phyloP scores from a whole-genome alignment of 1,284 basidiomycete species.

The Cutaneotrichosporon sp. region DNA sequence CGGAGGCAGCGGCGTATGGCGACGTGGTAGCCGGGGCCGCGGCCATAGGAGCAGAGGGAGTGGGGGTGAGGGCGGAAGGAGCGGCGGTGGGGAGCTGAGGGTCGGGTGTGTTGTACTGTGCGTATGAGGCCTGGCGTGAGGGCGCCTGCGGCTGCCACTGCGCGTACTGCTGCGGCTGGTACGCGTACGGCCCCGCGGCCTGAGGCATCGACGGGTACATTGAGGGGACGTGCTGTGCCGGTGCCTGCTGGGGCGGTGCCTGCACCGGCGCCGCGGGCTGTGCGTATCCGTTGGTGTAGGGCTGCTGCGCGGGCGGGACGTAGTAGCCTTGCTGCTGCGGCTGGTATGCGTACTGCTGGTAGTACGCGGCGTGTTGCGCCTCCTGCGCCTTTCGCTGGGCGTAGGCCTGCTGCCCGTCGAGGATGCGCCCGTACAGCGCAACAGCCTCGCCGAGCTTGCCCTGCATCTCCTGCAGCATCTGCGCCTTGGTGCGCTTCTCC shows the following conservation, averaged over 20 bases:
- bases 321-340: constrained; percentile 19
- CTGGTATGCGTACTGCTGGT: constrained; percentile 21
- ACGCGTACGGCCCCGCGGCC: constrained; percentile 20
- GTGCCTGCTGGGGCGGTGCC: constrained; percentile 16
- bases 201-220: constrained; percentile 18
- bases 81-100: constrained; percentile 13
- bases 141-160: constrained; percentile 17
- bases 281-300: constrained; percentile 34
- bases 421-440: constrained; percentile 79
- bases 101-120: constrained; percentile 5
- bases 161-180: constrained; percentile 33
- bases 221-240: constrained; percentile 10
- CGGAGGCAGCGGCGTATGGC: constrained; percentile 19
- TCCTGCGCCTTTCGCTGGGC: constrained; percentile 48
- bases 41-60: not conserved
- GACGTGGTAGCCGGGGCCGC: not conserved
- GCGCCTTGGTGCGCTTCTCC: constrained; percentile 82
- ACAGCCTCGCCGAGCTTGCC: constrained; percentile 89
- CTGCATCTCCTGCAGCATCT: constrained; percentile 87
- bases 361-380: constrained; percentile 41
- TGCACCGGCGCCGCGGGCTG: constrained; percentile 23
- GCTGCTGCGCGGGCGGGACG: constrained; percentile 26
- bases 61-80: not conserved
- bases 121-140: constrained; percentile 28
- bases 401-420: constrained; percentile 70